phyloP scores from a whole-genome alignment of 306 rosid genomes.

The Lagenaria siceraria region DNA sequence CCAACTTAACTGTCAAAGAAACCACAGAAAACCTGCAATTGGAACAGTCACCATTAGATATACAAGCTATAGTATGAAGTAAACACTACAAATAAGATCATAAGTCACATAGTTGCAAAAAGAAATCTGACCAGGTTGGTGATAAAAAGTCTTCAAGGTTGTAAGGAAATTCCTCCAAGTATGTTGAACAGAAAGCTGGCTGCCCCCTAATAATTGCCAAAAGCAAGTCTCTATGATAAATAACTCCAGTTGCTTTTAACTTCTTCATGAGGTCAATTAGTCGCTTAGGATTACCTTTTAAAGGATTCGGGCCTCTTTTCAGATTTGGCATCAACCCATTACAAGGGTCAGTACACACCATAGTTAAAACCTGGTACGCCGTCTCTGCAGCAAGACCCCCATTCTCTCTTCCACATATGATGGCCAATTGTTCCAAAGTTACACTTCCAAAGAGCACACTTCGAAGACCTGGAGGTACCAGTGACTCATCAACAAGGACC shows the following conservation, averaged over 20 bases:
- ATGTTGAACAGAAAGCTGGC: conserved; percentile 53
- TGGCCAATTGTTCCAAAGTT: conserved; percentile 57
- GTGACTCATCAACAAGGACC: conserved; percentile 52
- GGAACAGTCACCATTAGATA: conserved; percentile 19
- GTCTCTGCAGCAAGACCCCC: conserved; percentile 42
- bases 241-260: conserved; percentile 46
- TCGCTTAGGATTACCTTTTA: conserved; percentile 65
- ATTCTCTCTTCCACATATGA: conserved; percentile 53
- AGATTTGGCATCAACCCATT: conserved; percentile 85
- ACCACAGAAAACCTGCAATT: conserved; percentile 57
- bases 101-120: neutral
- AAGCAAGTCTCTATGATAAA: conserved; percentile 57
- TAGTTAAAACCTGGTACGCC: conserved; percentile 43
- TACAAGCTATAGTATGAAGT: neutral
- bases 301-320: conserved; percentile 34
- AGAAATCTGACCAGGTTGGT: conserved; percentile 58
- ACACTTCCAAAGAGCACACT: conserved; percentile 89
- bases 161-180: conserved; percentile 83
- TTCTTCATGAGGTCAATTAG: conserved; percentile 61
- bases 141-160: conserved; percentile 54
- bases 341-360: conserved; percentile 67
- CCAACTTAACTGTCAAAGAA: conserved; percentile 60
- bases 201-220: conserved; percentile 53
- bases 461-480: conserved; percentile 58
- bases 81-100: neutral